A percentile compares a stretch with the other conserved stretches of the same genome.
phyloP scores from a whole-genome alignment of 1,284 basidiomycete species.

The Sanghuangporus sanghuang region DNA sequence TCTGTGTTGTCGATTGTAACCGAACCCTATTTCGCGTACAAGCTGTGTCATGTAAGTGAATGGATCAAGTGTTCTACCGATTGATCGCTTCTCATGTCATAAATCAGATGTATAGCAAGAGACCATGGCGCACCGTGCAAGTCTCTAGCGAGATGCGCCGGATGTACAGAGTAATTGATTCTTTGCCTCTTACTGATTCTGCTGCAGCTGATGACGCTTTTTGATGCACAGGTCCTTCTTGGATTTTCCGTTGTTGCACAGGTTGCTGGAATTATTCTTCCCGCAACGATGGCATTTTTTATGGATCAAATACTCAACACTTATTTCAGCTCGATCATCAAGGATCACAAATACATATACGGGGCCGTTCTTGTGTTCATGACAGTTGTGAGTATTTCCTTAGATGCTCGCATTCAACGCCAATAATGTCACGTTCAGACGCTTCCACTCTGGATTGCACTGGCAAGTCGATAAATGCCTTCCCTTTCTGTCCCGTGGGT shows the following conservation, averaged over 20 bases:
- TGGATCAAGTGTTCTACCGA: not conserved
- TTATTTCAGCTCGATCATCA: slow-evolving; percentile 8
- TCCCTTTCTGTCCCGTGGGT: not conserved
- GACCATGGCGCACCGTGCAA: slow-evolving; percentile 19
- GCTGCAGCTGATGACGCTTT: not conserved
- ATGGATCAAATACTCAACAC: slow-evolving; percentile 20
- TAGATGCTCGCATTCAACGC: not conserved
- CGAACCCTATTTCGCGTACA: slow-evolving; percentile 7
- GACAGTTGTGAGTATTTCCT: slow-evolving; percentile 13
- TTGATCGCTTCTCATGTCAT: not conserved
- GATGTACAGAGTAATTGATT: slow-evolving; percentile 18
- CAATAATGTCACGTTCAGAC: not conserved
- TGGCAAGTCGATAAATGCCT: slow-evolving; percentile 1
- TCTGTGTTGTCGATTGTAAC: slow-evolving; percentile 1
- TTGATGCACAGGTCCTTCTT: slow-evolving; percentile 19
- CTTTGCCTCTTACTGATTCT: not conserved
- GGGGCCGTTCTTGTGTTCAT: slow-evolving; percentile 14
- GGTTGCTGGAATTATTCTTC: slow-evolving; percentile 22
- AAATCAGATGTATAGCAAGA: slow-evolving; percentile 17
- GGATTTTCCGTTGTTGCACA: slow-evolving; percentile 22
- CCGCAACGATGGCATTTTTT: slow-evolving; percentile 22
- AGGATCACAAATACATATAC: slow-evolving; percentile 15
- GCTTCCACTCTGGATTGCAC: slow-evolving; percentile 13
- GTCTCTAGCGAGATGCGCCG: slow-evolving; percentile 23
- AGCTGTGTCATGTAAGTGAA: slow-evolving; percentile 4